These are phyloP conservation scores for Forsythia viridissima DNA, from an alignment of 257 asterid species.

Conservation along the genomic window DNA sequence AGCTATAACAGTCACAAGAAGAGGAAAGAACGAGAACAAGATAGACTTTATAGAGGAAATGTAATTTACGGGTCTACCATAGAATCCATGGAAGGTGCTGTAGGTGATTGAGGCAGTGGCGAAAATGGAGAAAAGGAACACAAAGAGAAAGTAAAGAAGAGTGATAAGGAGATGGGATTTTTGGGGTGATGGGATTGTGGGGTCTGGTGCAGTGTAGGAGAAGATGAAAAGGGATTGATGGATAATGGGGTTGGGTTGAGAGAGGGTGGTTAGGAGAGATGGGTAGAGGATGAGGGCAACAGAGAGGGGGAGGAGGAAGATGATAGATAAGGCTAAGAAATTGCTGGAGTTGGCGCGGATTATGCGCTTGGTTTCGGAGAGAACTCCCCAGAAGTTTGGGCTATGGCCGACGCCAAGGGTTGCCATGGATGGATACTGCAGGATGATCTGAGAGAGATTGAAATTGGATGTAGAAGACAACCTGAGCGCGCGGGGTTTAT, in stretches of 20 bases:
- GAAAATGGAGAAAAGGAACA: constrained; percentile 31
- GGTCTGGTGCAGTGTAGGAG: constrained; percentile 20
- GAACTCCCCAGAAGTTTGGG: constrained; percentile 54
- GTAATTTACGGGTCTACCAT: constrained; percentile 50
- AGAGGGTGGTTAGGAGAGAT: constrained; percentile 29
- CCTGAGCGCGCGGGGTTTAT: background rate
- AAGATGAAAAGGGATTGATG: constrained; percentile 11
- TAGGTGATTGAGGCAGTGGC: constrained; percentile 55
- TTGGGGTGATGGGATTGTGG: constrained; percentile 12
- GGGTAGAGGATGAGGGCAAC: constrained; percentile 49
- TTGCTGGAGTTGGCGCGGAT: constrained; percentile 66
- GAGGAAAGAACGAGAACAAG: constrained; percentile 39
- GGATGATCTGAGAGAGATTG: background rate
- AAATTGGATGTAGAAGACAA: background rate
- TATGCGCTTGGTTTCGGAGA: constrained; percentile 58
- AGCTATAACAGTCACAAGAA: constrained; percentile 28
- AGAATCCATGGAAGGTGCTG: constrained; percentile 59
- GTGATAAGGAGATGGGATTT: constrained; percentile 24
- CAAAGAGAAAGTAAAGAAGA: constrained; percentile 28
- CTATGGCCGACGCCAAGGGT: constrained; percentile 8
- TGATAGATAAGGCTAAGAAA: constrained; percentile 55
- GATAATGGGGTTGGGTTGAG: constrained; percentile 27
- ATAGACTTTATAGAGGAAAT: constrained; percentile 49
- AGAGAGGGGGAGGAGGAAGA: constrained; percentile 66
- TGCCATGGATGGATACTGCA: background rate